Evolutionary conservation across 2,329 filamentous ascomycete species (phyloP).

Genomic region (Botrytis porri): DNA sequence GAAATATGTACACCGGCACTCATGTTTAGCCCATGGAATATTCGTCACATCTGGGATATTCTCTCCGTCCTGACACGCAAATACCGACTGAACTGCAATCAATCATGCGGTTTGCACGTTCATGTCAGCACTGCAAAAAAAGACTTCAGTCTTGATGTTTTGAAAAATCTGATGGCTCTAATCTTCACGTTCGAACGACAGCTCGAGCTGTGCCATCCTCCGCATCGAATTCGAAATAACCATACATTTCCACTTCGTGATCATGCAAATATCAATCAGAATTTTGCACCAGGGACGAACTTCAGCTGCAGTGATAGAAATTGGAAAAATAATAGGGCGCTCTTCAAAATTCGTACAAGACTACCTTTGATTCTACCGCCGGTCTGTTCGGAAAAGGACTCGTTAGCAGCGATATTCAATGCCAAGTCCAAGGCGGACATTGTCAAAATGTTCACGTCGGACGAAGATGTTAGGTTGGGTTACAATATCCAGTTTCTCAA

Average conservation of each 20-base stretch:
- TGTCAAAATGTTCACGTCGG: neutral
- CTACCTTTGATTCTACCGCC: neutral
- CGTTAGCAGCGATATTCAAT: neutral
- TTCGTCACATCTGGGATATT: constrained; percentile 20
- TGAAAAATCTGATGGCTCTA: constrained; percentile 36
- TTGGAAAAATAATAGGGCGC: neutral
- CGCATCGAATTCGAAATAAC: constrained; percentile 1
- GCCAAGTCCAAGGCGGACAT: constrained; percentile 4
- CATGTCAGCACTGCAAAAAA: constrained; percentile 36
- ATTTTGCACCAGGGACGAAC: neutral
- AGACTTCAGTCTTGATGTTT: constrained; percentile 28
- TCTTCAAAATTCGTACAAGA: neutral
- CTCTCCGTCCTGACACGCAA: constrained; percentile 20
- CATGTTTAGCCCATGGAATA: constrained; percentile 14
- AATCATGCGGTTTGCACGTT: constrained; percentile 35
- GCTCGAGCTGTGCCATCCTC: constrained; percentile 33
- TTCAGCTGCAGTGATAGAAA: neutral
- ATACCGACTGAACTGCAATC: constrained; percentile 31
- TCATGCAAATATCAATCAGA: neutral
- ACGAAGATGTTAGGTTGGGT: neutral
- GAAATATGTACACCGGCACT: constrained; percentile 27
- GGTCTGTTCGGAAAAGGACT: neutral
- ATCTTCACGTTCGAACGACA: constrained; percentile 34
- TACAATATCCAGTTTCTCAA: constrained; percentile 4
- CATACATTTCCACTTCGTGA: constrained; percentile 8